Evolutionary conservation across 495 filamentous ascomycete genomes (phyloP), one percentile per base, ranked within the genome.

Genomic region (Neurospora intermedia): DNA sequence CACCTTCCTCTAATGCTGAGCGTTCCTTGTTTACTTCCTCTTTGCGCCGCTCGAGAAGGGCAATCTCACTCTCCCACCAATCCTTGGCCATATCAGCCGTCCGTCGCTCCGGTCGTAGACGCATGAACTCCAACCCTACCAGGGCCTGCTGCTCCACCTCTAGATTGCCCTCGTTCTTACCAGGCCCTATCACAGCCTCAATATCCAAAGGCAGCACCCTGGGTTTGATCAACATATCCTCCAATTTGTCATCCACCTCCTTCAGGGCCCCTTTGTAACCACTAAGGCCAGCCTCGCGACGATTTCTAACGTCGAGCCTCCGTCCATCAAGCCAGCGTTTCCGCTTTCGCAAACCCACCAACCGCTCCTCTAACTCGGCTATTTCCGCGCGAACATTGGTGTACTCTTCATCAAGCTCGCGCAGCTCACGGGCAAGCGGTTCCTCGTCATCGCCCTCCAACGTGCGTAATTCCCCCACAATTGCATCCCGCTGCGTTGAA

Each of bases 1-100:
- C 91, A 8, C 96, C 96, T 76, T 96, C 92, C 69, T 96, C 91
- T n/a, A 98, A 80, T 0, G 95, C 96, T 8, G 83, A 76, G 35
- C 88, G 88, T 78, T 99, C 94, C 59, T 82, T 82, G 74, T 92
- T 85, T 8, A 93, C 89, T 48, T 86, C 83, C 31, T 84, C 75
- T 70, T 89, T 88, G 73, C 89, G 88, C 76, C 83, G 81, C 69
- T 86, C 83, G 11, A 94, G 80, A 0, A 84, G 81, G 15, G 83
- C 82, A 35, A 89, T 83, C 79, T 96, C 92, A 8, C 83, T 84
- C 41, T 86, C 84, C 91, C 92, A 97, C 79, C 92, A 90, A 62
- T 94, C 91, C 73, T 85, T 87, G 0, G 91, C 93, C 88, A 96
- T 92, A 38, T 89, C 88, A 23, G 93, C 81, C 3, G 93, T 97